Conservation (phyloP, 192 early-diverging fungal species). For the Paraglomus occultum region DNA sequence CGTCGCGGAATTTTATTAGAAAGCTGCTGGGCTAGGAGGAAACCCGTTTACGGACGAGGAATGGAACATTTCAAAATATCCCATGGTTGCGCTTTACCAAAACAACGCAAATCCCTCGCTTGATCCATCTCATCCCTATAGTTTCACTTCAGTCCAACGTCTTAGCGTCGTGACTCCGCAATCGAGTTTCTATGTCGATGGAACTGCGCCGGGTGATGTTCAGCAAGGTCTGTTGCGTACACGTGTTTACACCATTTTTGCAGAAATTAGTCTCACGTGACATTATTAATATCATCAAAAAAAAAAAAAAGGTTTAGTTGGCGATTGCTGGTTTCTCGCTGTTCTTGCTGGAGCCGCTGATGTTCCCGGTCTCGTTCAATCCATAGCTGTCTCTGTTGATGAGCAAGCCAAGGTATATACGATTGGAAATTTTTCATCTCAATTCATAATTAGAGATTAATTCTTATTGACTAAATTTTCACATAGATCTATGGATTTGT, state of each 20-base stretch:
- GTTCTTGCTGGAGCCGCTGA: constrained; percentile 39
- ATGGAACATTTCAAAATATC: too few relatives aligned
- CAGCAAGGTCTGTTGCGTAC: background rate
- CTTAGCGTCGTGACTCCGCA: too few relatives aligned
- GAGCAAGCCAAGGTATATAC: constrained; percentile 43
- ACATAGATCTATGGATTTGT: constrained; percentile 45
- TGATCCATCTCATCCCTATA: too few relatives aligned
- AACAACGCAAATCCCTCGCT: too few relatives aligned
- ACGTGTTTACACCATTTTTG: background rate
- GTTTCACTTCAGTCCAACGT: too few relatives aligned
- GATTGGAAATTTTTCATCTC: background rate
- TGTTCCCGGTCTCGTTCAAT: constrained; percentile 37
- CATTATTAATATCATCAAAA: background rate
- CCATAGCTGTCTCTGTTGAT: constrained; percentile 46
- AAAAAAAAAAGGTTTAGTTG: constrained; percentile 34
- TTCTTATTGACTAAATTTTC: background rate
- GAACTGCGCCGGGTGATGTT: constrained; percentile 6
- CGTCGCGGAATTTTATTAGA: too few relatives aligned
- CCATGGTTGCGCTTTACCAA: too few relatives aligned
- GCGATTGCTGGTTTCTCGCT: constrained; percentile 54
- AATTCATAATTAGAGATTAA: background rate
- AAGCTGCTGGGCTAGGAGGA: too few relatives aligned
- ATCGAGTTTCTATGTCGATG: background rate
- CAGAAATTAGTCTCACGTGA: background rate
- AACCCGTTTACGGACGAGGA: too few relatives aligned